These are phyloP conservation scores for Brassica cretica DNA, from an alignment of 345 rosid genomes.

Conservation along the genomic window DNA sequence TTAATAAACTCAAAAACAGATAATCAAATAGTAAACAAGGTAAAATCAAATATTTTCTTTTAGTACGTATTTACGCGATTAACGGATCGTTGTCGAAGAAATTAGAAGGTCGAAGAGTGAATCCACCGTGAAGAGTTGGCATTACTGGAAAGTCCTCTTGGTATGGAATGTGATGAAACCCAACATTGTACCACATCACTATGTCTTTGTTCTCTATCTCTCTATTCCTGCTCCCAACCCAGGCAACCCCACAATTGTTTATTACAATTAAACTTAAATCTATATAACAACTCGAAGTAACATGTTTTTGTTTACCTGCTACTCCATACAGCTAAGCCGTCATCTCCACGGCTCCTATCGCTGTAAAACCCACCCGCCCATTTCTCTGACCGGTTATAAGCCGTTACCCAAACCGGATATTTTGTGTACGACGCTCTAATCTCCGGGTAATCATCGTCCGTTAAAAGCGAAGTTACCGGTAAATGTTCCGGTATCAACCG, in stretches of 20 bases:
- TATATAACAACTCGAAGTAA: background rate
- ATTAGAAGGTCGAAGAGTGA: conserved; percentile 69
- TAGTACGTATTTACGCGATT: conserved; percentile 13
- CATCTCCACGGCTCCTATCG: conserved; percentile 73
- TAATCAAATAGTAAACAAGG: too few species aligned
- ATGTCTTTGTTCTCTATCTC: conserved; percentile 66
- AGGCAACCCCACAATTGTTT: background rate
- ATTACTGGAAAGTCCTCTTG: conserved; percentile 86
- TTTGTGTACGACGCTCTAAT: conserved; percentile 61
- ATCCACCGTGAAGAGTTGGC: conserved; percentile 61
- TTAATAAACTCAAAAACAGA: background rate
- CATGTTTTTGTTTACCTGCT: conserved; percentile 40
- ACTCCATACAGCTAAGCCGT: conserved; percentile 72
- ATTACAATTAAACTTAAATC: background rate
- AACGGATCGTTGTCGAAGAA: conserved; percentile 70
- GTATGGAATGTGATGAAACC: conserved; percentile 74
- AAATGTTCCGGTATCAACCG: conserved; percentile 55
- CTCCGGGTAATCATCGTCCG: conserved; percentile 66
- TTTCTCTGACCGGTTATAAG: conserved; percentile 74
- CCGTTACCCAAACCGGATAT: conserved; percentile 75
- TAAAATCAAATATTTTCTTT: background rate
- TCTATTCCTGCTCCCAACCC: conserved; percentile 54
- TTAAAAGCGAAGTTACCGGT: conserved; percentile 49
- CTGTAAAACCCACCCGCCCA: conserved; percentile 81
- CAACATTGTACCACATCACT: conserved; percentile 76